phyloP scores from a whole-genome alignment of 192 early-diverging fungal species.

The Powellomyces hirtus region DNA sequence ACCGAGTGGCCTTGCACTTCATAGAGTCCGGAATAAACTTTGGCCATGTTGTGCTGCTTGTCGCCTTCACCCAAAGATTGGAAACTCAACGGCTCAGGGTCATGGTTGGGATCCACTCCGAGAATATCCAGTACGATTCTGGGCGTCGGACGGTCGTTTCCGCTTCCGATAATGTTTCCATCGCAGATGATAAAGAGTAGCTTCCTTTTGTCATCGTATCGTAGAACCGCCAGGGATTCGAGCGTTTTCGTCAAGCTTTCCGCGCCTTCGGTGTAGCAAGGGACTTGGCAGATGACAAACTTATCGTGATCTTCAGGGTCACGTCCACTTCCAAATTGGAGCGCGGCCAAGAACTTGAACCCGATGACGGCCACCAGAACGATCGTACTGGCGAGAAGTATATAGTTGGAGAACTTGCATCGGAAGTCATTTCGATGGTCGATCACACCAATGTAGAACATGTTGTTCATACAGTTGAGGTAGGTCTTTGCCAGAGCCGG shows the following conservation, averaged over 20 bases:
- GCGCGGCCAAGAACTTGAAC: slow-evolving; percentile 93
- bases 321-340: slow-evolving; percentile 74
- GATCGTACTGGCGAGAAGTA: slow-evolving; percentile 76
- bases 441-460: slow-evolving; percentile 70
- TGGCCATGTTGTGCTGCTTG: slow-evolving; percentile 91
- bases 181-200: slow-evolving; percentile 85
- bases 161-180: slow-evolving; percentile 91
- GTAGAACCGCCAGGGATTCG: slow-evolving; percentile 71
- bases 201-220: slow-evolving; percentile 86
- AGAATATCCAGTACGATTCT: slow-evolving; percentile 75
- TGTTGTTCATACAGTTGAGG: slow-evolving; percentile 70
- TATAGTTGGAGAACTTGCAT: slow-evolving; percentile 83
- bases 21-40: slow-evolving; percentile 95
- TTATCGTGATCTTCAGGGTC: slow-evolving; percentile 84
- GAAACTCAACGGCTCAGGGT: slow-evolving; percentile 74
- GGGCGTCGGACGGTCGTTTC: slow-evolving; percentile 97
- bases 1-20: slow-evolving; percentile 84
- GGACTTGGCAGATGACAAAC: slow-evolving; percentile 89
- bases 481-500: slow-evolving; percentile 16
- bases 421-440: slow-evolving; percentile 76
- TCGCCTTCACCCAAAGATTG: slow-evolving; percentile 85
- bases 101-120: slow-evolving; percentile 71
- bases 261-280: slow-evolving; percentile 91
- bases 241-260: slow-evolving; percentile 81
- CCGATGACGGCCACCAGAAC: slow-evolving; percentile 82